Percentiles rank a stretch among this genome's conserved stretches.
Conservation (phyloP, 805 yeast genomes). For the Cyberlindnera maritima region DNA sequence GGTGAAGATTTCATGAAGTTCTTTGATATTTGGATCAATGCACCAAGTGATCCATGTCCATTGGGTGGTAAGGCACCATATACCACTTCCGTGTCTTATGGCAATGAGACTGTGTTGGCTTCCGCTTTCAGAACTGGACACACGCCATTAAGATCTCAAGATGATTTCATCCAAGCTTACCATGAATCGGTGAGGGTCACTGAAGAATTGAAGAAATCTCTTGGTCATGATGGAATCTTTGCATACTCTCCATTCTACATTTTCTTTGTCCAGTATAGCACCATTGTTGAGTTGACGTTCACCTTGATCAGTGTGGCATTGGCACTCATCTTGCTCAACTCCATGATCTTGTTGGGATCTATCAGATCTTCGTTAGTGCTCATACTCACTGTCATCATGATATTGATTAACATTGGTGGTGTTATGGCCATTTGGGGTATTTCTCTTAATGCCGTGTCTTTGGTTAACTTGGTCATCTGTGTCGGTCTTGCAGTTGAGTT, state of each 20-base stretch:
- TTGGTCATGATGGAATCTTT: conserved; percentile 55
- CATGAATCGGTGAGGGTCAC: conserved; percentile 67
- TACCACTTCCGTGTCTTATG: conserved; percentile 49
- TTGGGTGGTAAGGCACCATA: conserved; percentile 96
- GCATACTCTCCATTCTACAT: conserved; percentile 94
- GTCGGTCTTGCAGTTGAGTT: conserved; percentile 93
- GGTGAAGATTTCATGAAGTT: conserved; percentile 66
- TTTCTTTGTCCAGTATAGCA: conserved; percentile 83
- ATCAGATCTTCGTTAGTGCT: conserved; percentile 55
- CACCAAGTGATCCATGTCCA: conserved; percentile 90
- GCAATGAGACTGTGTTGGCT: conserved; percentile 42
- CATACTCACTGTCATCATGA: conserved; percentile 55
- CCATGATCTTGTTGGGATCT: conserved; percentile 66
- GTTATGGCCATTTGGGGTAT: conserved; percentile 73
- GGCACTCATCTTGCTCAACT: conserved; percentile 46
- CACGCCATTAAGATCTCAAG: conserved; percentile 73
- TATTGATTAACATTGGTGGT: conserved; percentile 75
- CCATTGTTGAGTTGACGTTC: conserved; percentile 60
- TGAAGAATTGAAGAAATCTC: conserved; percentile 43
- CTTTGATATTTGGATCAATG: conserved; percentile 76
- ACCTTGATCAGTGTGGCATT: conserved; percentile 52
- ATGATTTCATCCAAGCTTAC: conserved; percentile 80
- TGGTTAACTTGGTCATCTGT: conserved; percentile 90
- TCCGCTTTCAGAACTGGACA: conserved; percentile 82
- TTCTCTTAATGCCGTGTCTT: conserved; percentile 80